phyloP scores from a whole-genome alignment of 1,284 basidiomycete genomes.

The Ustilago xerochloae region DNA sequence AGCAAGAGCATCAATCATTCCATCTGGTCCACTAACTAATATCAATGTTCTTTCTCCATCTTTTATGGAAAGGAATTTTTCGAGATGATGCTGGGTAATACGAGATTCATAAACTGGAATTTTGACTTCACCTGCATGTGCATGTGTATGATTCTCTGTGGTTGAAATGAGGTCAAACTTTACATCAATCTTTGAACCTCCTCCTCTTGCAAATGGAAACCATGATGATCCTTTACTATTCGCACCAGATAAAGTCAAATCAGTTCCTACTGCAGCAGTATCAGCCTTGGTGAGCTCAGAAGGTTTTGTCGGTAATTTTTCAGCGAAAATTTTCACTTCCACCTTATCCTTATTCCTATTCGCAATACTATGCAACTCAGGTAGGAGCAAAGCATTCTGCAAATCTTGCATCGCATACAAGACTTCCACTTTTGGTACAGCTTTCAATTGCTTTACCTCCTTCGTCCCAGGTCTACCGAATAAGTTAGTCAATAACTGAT shows the following conservation, averaged over 20 bases:
- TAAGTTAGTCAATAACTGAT: conserved; percentile 48
- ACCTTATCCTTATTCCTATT: conserved; percentile 21
- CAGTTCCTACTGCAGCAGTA: conserved; percentile 13
- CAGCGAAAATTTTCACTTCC: conserved; percentile 28
- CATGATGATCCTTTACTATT: background rate
- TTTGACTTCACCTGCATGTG: background rate
- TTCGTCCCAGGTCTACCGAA: conserved; percentile 13
- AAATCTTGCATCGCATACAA: conserved; percentile 36
- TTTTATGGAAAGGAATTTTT: background rate
- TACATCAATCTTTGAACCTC: background rate
- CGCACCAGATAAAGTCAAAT: background rate
- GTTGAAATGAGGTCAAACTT: conserved; percentile 9
- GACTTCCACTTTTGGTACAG: conserved; percentile 31
- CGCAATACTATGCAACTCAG: conserved; percentile 32
- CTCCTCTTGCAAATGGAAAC: conserved; percentile 9
- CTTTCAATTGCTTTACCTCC: background rate
- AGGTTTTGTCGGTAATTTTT: conserved; percentile 10
- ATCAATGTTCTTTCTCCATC: conserved; percentile 12
- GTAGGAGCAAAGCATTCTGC: conserved; percentile 33
- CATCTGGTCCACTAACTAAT: conserved; percentile 51
- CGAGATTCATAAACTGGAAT: conserved; percentile 43
- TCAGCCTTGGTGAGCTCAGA: background rate
- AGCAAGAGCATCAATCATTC: conserved; percentile 40
- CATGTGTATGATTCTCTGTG: no score
- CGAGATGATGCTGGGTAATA: conserved; percentile 35